These are phyloP conservation scores for Stephania japonica DNA, from an alignment of 164 flowering plant species.

Conservation along the genomic window DNA sequence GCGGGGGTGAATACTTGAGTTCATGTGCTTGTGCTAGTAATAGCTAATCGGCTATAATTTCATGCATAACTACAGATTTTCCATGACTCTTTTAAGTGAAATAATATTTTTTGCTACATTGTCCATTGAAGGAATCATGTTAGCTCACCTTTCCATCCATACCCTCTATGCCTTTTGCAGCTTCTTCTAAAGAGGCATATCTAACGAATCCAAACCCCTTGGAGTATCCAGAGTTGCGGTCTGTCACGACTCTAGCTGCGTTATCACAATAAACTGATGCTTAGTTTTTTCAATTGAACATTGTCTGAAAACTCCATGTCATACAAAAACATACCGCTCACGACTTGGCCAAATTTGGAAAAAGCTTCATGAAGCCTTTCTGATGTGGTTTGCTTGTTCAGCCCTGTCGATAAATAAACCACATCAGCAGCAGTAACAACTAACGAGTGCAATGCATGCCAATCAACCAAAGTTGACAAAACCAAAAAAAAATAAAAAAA, in stretches of 20 bases:
- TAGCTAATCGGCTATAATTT: too few species aligned
- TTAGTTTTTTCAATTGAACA: background rate
- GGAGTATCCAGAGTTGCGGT: conserved; percentile 60
- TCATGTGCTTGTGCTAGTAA: background rate
- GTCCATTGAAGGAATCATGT: background rate
- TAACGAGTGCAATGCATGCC: background rate
- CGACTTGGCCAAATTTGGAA: conserved; percentile 61
- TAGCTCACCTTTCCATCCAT: conserved; percentile 86
- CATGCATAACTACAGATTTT: background rate
- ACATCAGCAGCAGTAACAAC: background rate
- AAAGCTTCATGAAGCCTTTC: conserved; percentile 49
- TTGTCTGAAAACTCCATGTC: background rate
- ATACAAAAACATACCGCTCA: conserved; percentile 40
- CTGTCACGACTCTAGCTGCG: conserved; percentile 80
- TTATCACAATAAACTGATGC: conserved; percentile 1
- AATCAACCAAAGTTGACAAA: background rate
- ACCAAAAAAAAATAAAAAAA: too few species aligned
- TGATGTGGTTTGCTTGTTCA: conserved; percentile 58
- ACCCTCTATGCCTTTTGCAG: conserved; percentile 71
- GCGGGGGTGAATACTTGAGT: background rate
- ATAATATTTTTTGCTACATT: background rate
- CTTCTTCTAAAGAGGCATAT: conserved; percentile 65
- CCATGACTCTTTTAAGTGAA: background rate
- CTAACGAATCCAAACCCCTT: conserved; percentile 84
- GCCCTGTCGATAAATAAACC: conserved; percentile 32